Conservation (phyloP, 768 basidiomycete species). For the Lentinula aciculospora region DNA sequence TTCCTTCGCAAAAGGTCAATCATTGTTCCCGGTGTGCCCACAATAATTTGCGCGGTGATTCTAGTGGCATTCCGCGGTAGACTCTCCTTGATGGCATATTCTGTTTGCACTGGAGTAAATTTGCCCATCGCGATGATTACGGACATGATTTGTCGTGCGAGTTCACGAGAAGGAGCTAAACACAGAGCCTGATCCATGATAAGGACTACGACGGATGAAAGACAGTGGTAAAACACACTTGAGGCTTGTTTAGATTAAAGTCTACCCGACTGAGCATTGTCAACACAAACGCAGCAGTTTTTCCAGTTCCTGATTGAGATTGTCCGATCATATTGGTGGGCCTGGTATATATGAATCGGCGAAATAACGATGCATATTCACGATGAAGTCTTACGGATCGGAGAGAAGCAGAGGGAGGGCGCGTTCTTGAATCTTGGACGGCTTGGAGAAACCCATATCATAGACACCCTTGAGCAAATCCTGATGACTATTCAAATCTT, state of each 20-base stretch:
- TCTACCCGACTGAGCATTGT: slow-evolving; percentile 96
- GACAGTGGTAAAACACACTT: slow-evolving; percentile 38
- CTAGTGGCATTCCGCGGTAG: slow-evolving; percentile 57
- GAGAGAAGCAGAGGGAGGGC: slow-evolving; percentile 86
- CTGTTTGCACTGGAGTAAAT: slow-evolving; percentile 88
- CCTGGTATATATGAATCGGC: slow-evolving; percentile 34
- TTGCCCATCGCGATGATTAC: slow-evolving; percentile 94
- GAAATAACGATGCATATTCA: background rate
- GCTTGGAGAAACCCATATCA: slow-evolving; percentile 93
- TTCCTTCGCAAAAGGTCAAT: slow-evolving; percentile 74
- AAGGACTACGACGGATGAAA: background rate
- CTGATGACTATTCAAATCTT: slow-evolving; percentile 47
- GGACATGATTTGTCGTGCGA: slow-evolving; percentile 96
- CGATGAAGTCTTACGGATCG: slow-evolving; percentile 66
- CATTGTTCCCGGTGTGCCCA: slow-evolving; percentile 97
- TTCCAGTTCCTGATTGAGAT: slow-evolving; percentile 98
- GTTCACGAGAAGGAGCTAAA: slow-evolving; percentile 95
- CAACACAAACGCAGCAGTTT: slow-evolving; percentile 96
- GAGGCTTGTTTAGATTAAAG: slow-evolving; percentile 74
- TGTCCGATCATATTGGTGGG: slow-evolving; percentile 98
- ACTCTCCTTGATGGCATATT: slow-evolving; percentile 92
- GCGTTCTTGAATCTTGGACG: slow-evolving; percentile 97
- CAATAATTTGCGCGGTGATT: slow-evolving; percentile 85
- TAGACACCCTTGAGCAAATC: slow-evolving; percentile 93
- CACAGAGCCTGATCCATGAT: slow-evolving; percentile 69